Evolutionary conservation across 345 rosid species (phyloP), one percentile per base, ranked within the genome.

Genomic region (Pelargonium nanum): DNA sequence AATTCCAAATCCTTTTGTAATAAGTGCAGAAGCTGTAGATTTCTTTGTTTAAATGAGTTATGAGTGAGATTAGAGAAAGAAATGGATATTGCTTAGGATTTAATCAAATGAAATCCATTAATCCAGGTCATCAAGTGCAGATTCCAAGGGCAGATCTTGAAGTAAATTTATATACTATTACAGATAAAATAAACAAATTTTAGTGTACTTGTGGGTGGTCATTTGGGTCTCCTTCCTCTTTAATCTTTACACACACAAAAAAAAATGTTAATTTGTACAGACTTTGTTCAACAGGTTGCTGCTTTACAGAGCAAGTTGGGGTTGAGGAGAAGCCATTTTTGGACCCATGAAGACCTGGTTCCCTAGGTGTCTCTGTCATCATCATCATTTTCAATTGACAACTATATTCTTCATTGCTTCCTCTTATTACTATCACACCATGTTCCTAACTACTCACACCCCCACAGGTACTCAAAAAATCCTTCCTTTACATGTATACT

Each of bases 101-200:
- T 52, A 64, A 64, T 56, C 30, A 68, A 58, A 55, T 19, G 59
- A 34, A 64, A 66, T 58, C 62, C 54, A 61, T 51, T 28, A 62
- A 44, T 24, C 67, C 63, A 56, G 60, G 52, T 22, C 55, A 60
- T 28, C 2, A 66, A 28, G 52, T 60, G 52, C 79, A 67, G 65
- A 70, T 70, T 65, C 72, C 81, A 62, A 74, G 78, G 67, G 75
- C 73, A 63, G 76, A 74, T 78, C 81, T 62, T 48, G 56, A 40
- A 45, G 12, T 2, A 34, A 59, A 19, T 28, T n/a, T 7, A 59
- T 1, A 59, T 22, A 54, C n/a, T 17, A 54, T 7, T 21, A 54
- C 16, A 12, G 57, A 21, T 6, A 21, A 19, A 54, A 5, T 8
- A 5, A 21, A 7, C 23, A 20, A 21, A 13, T 24, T 54, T 4